Evolutionary conservation across 2,329 filamentous ascomycete genomes (phyloP).

Genomic region (Fragosphaeria purpurea): DNA sequence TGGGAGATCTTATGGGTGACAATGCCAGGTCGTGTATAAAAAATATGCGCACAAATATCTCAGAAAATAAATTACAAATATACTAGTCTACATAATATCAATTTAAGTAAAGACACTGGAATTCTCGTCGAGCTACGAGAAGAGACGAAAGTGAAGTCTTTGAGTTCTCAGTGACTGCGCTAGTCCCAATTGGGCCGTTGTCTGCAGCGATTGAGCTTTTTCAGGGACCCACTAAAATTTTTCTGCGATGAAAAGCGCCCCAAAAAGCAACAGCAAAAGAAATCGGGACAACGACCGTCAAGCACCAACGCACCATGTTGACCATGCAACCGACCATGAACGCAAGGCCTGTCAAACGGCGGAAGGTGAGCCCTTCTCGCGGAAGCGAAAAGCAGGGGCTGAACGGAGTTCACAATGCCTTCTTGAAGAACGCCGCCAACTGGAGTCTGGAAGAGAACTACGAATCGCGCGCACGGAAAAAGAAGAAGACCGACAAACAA

Average conservation of each 20-base stretch:
- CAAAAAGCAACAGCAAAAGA: background rate
- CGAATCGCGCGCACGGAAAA: constrained; percentile 57
- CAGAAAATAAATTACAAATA: no score
- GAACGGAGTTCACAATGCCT: constrained; percentile 50
- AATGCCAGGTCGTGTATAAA: background rate
- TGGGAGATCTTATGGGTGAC: no score
- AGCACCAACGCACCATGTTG: no score
- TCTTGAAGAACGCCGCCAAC: constrained; percentile 63
- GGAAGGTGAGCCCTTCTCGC: constrained; percentile 45
- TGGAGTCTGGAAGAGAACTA: constrained; percentile 94
- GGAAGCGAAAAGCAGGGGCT: constrained; percentile 35
- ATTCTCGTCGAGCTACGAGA: no score
- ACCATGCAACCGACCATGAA: constrained; percentile 27
- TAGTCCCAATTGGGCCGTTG: constrained; percentile 11
- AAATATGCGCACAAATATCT: background rate
- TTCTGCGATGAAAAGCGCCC: background rate
- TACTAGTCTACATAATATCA: no score
- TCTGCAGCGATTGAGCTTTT: constrained; percentile 4
- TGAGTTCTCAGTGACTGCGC: background rate
- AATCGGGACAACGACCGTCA: no score
- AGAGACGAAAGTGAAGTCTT: no score
- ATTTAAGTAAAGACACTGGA: no score
- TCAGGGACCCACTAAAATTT: constrained; percentile 6
- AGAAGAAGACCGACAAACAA: constrained; percentile 59
- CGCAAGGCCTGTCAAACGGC: constrained; percentile 42